Percentiles rank a stretch among this genome's conserved stretches.
Evolutionary conservation across 208 protist species (phyloP).

Genomic region (Crithidia expoeki): DNA sequence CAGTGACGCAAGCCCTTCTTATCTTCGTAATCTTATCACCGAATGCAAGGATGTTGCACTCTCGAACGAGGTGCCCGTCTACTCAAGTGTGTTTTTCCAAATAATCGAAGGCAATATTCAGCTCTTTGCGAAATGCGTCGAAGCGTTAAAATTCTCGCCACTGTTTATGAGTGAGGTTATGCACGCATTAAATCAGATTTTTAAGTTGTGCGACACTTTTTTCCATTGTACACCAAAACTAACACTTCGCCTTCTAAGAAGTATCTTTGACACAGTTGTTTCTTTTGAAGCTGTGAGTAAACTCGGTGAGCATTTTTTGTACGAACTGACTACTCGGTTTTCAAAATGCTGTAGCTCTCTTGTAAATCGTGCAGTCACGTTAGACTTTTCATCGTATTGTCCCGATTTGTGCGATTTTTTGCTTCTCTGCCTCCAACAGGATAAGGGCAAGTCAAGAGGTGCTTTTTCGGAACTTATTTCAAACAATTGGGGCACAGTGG

Average conservation of each 20-base stretch:
- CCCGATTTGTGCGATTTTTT: conserved; percentile 29
- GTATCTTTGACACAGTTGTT: not conserved
- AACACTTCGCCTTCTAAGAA: conserved; percentile 11
- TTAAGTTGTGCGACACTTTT: conserved; percentile 23
- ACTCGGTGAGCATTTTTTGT: not conserved
- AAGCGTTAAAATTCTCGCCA: not conserved
- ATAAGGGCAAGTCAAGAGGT: not conserved
- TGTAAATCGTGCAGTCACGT: conserved; percentile 14
- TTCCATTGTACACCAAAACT: conserved; percentile 22
- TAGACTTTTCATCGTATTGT: conserved; percentile 22
- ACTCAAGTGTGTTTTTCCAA: conserved; percentile 24
- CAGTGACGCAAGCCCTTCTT: conserved; percentile 9
- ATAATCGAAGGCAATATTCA: conserved; percentile 17
- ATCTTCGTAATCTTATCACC: conserved; percentile 7
- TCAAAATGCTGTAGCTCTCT: conserved; percentile 9
- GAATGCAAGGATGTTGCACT: conserved; percentile 23
- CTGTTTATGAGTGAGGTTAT: conserved; percentile 21
- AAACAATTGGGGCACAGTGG: conserved; percentile 22
- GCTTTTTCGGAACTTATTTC: conserved; percentile 20
- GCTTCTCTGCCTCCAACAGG: conserved; percentile 10
- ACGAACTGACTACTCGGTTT: not conserved
- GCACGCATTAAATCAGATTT: not conserved
- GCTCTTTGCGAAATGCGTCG: conserved; percentile 12
- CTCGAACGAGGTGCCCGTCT: conserved; percentile 26
- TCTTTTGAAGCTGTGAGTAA: not conserved